Evolutionary conservation across 139 green algal species (phyloP), one percentile per base, ranked within the genome.

Genomic region (Klebsormidium nitens): DNA sequence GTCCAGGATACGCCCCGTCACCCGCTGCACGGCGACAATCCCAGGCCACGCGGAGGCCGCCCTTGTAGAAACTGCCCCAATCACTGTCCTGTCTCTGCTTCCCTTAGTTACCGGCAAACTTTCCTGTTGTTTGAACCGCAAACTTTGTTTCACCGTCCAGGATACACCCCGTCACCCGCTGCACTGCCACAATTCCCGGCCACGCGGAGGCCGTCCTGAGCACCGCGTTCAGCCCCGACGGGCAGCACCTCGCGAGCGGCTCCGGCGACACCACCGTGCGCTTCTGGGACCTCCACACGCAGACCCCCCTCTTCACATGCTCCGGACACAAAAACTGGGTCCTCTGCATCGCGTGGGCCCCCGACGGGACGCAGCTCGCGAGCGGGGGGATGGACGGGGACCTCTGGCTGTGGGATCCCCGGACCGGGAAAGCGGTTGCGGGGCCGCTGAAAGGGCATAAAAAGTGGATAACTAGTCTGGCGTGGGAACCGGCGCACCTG

Each of bases 401-500:
- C 26, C 75, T 98, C 5, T 90, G 81, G 68, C 62, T 99, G 26
- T 99, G 94, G 94, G 80, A 96, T 36, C 78, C 90, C 23, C 14
- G 32, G 2, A 32, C 52, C 8, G 67, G 38, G 17, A 5, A 69
- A 19, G 23, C 63, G 5, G 4, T 64, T 31, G 69, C 85, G 26
- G 89, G 89, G 1, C 49, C 71, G 26, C 95, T 93, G 73, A 83
- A 81, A 70, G 94, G 87, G 2, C 94, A 99, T 75, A 84, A 79
- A n/a, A 97, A 98, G 78, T 95, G 86, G 78, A 89, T 99, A 48
- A 95, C 87, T 2, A 84, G 73, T 1, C 38, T 98, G 23, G 77
- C 89, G 2, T 99, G 94, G 94, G 89, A 98, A 84, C 94, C 94
- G 0, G 89, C 89, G 0, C 93, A 98, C 75, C 73, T 88, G 38